Evolutionary conservation across 2,329 filamentous ascomycete species (phyloP), one percentile per base, ranked within the genome.

Genomic region (Dichotomopilus funicola): DNA sequence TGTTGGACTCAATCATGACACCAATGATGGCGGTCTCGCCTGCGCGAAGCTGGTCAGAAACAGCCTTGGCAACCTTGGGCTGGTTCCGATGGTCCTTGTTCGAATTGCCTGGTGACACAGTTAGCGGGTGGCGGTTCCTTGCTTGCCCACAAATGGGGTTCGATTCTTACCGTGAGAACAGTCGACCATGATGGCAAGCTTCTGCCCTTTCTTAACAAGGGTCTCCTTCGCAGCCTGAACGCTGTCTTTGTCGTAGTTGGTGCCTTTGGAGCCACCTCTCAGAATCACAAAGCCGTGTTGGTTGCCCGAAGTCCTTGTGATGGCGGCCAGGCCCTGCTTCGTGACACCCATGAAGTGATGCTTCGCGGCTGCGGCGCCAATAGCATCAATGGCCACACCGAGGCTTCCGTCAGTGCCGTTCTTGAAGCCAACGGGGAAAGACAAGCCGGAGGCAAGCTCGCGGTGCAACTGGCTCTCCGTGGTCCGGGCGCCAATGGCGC

Each of bases 271-370:
- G 61, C 94, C 94, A 62, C 94, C 94, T 59, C 94, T 85, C 58
- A 99, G 79, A 67, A 99, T 96, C 51, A 97, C 89, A 69, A 99
- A 99, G 68, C 94, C 95, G 74, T 99, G 90, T 74, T 96, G 88
- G 72, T 99, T 99, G 54, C 94, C 94, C 55, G 81, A 83, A 12
- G 94, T 99, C 72, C 89, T 85, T 49, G 91, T 96, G 65, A 99
- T 97, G 59, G 94, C 91, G 46, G 92, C 94, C 59, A 96, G 79
- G 58, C 94, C 94, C 69, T 96, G 91, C 80, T 99, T 99, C 36
- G 94, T 99, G 49, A 99, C 94, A 73, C 91, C 92, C 80, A 99
- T 88, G 79, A 99, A 99, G 78, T 96, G 92, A 73, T 99, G 94
- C 72, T 82, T 85, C n/a, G 87, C 80, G 56, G 86, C 85, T 1